Conservation (phyloP, 2,329 filamentous ascomycete genomes). For the Aspergillus sp. region DNA sequence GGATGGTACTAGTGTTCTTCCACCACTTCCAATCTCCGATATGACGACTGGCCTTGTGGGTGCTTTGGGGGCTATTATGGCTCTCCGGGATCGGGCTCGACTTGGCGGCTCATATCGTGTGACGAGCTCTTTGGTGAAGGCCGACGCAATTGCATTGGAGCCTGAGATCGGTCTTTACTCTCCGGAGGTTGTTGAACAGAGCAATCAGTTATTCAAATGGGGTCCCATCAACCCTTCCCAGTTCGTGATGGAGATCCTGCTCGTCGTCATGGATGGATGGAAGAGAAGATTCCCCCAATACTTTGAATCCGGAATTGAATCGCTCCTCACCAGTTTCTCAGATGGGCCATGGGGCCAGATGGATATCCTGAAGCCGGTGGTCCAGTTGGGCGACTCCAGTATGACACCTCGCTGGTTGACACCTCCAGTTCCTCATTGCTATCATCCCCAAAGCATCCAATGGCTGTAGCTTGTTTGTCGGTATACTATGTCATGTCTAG, state of each 20-base stretch:
- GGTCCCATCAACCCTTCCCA: conserved; percentile 8
- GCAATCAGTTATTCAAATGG: conserved; percentile 8
- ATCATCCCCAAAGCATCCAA: conserved; percentile 2
- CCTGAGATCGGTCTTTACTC: conserved; percentile 29
- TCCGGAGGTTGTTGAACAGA: conserved; percentile 14
- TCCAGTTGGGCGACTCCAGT: conserved; percentile 5
- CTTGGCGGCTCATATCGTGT: conserved; percentile 19
- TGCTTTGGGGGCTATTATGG: conserved; percentile 11
- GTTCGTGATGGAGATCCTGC: conserved; percentile 19
- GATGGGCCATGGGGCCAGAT: conserved; percentile 7
- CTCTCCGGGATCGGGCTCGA: conserved; percentile 11
- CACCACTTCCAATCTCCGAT: conserved; percentile 17
- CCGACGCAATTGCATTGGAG: conserved; percentile 25
- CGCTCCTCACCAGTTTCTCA: conserved; percentile 6
- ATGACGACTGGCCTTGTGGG: conserved; percentile 18
- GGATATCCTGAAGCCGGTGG: conserved; percentile 12
- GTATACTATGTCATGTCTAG: too few species aligned
- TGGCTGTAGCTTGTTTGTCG: conserved; percentile 1
- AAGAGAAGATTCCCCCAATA: conserved; percentile 12
- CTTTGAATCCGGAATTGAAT: conserved; percentile 8
- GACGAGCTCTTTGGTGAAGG: conserved; percentile 23
- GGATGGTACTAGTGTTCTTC: conserved; percentile 13
- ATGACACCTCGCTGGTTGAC: conserved; percentile 10
- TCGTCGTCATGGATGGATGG: conserved; percentile 20
- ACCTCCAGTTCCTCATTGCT: conserved; percentile 10